These are phyloP conservation scores for carrot (Daucus carota) DNA, from an alignment of 129 eudicot genomes.

Conservation along the genomic window DNA sequence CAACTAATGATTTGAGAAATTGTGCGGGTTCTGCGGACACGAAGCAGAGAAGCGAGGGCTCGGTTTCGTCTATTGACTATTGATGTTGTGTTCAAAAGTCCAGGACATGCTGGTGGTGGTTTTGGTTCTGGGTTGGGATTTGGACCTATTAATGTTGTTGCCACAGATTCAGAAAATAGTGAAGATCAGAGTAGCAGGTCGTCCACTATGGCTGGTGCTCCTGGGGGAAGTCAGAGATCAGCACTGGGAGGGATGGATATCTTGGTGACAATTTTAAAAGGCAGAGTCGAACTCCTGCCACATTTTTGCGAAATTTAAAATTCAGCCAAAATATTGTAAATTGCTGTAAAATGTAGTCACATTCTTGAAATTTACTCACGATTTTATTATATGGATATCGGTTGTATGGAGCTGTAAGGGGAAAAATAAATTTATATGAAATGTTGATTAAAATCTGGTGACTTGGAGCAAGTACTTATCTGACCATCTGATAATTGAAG, in stretches of 20 bases:
- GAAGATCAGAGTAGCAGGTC: constrained; percentile 78
- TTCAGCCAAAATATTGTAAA: too few relatives aligned
- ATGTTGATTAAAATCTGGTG: too few relatives aligned
- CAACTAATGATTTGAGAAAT: constrained; percentile 9
- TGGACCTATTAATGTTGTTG: constrained; percentile 35
- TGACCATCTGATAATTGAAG: too few relatives aligned
- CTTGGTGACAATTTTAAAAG: constrained; percentile 28
- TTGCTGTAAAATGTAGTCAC: too few relatives aligned
- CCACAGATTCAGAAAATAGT: constrained; percentile 71
- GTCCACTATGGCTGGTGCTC: constrained; percentile 69
- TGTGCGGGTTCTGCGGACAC: constrained; percentile 17
- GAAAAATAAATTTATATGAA: too few relatives aligned
- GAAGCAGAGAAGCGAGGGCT: constrained; percentile 57
- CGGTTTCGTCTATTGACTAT: constrained; percentile 71
- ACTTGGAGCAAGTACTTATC: too few relatives aligned
- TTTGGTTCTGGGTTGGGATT: constrained; percentile 23
- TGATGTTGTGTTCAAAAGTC: constrained; percentile 36
- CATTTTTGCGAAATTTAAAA: too few relatives aligned
- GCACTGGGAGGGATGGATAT: constrained; percentile 15
- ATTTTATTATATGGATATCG: too few relatives aligned
- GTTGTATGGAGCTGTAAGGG: too few relatives aligned
- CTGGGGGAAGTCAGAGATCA: constrained; percentile 33
- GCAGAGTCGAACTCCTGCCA: too few relatives aligned
- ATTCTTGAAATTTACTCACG: too few relatives aligned
- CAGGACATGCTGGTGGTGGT: constrained; percentile 20